Base-by-base conservation (phyloP, 768 basidiomycete genomes). In the Arthromyces matolae region DNA sequence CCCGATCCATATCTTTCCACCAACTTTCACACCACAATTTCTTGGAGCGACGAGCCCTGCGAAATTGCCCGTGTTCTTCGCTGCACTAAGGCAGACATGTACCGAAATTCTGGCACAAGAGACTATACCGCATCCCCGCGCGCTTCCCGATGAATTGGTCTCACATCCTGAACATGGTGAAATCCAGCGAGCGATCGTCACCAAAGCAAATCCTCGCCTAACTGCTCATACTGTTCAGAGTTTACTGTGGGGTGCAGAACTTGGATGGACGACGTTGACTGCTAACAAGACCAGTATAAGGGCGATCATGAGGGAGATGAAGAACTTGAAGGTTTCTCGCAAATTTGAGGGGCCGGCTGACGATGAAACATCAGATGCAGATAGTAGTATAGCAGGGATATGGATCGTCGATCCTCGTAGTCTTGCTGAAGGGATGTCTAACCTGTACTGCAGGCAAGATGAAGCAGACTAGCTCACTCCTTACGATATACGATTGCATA, bases 191-290 rank as follows among this genome's bases (percentile, higher is more conserved):
- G 77, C 80, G 1, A 64, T 68, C 2, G 77, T 78, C 18, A 79
- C 76, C 18, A 77, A 71, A 48, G 73, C 71, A 16, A 81, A 81
- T 51, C 73, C 78, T 1, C 76, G 76, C 24, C 66, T 89, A 25
- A 91, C 90, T 0, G 77, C 76, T 8, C 91, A 93, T 61, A 93
- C 92, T 0, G 77, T 88, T 8, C 74, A 80, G 47, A 88, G 84
- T 45, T 70, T 93, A 69, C 66, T 83, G 16, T 79, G 77, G 59
- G 92, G 91, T 13, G 79, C 84, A 0, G 67, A 67, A 31, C 66
- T 77, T 22, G 82, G 84, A 0, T 84, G 87, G 86, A 93, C 92
- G 52, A 90, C 88, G n/a, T 68, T 94, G 39, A 93, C 91, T 4
- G 89, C 89, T 8, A 94, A 95, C 56, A 74, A 80, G 53, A 76